A percentile compares a stretch with the other conserved stretches of the same genome.
phyloP scores from a whole-genome alignment of 495 filamentous ascomycete species.

The Trichoderma erinaceum region DNA sequence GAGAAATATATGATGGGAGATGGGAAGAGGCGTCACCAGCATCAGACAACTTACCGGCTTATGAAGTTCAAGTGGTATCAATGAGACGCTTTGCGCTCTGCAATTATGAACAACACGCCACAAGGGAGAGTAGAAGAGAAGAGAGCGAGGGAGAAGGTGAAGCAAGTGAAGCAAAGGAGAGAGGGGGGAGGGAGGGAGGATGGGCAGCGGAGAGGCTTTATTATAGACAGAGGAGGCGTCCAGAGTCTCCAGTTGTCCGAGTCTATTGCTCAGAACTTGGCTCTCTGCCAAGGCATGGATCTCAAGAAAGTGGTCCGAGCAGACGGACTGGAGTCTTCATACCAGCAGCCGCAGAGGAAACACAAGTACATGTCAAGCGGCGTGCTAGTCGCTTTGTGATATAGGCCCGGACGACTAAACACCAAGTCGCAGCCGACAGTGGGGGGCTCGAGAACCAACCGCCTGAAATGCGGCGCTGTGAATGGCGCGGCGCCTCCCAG shows the following conservation, averaged over 20 bases:
- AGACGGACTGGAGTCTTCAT: neutral
- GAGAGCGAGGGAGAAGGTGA: neutral
- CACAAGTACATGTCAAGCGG: neutral
- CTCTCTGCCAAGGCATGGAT: slow-evolving; percentile 12
- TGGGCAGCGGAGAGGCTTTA: neutral
- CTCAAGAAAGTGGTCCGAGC: slow-evolving; percentile 11
- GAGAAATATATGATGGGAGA: neutral
- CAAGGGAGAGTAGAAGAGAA: neutral
- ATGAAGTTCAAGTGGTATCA: slow-evolving; percentile 4
- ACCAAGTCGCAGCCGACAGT: slow-evolving; percentile 7
- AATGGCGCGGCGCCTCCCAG: neutral
- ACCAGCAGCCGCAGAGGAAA: neutral
- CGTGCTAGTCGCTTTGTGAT: slow-evolving; percentile 1
- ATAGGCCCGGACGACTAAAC: neutral
- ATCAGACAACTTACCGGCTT: neutral
- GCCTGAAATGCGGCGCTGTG: neutral
- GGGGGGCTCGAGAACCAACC: slow-evolving; percentile 2
- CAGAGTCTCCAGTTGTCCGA: neutral
- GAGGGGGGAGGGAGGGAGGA: neutral
- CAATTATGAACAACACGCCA: neutral
- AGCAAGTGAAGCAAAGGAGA: neutral
- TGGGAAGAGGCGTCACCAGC: neutral
- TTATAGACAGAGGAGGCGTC: slow-evolving; percentile 3
- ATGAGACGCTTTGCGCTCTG: slow-evolving; percentile 11
- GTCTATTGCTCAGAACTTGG: neutral